Conservation (phyloP, 2,329 filamentous ascomycete species). For the Pyrenochaeta sp. region DNA sequence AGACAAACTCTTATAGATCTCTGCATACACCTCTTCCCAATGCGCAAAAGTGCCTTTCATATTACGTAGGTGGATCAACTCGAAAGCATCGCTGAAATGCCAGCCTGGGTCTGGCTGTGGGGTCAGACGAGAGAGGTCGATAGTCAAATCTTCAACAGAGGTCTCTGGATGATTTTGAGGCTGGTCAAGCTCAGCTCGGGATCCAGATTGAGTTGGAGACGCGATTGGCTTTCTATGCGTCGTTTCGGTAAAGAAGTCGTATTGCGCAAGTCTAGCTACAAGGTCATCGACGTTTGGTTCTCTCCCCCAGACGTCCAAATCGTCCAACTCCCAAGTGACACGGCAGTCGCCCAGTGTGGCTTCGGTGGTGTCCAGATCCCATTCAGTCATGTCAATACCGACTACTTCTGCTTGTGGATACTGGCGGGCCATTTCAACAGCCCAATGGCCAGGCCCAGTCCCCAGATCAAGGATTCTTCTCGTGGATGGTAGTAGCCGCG, state of each 20-base stretch:
- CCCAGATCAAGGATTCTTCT: conserved; percentile 53
- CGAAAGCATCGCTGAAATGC: conserved; percentile 59
- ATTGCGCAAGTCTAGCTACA: conserved; percentile 26
- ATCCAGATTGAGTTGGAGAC: conserved; percentile 17
- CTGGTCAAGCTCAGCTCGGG: neutral
- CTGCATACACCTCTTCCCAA: conserved; percentile 57
- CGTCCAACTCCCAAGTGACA: conserved; percentile 49
- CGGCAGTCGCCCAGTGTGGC: conserved; percentile 37
- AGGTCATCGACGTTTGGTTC: conserved; percentile 40
- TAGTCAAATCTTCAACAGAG: conserved; percentile 28
- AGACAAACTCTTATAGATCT: conserved; percentile 55
- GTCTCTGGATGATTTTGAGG: conserved; percentile 20
- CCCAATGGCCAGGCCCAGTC: conserved; percentile 61
- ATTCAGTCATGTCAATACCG: conserved; percentile 58
- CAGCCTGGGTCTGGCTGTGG: conserved; percentile 46
- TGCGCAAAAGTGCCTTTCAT: conserved; percentile 58
- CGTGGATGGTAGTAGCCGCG: conserved; percentile 32
- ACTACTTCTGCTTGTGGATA: conserved; percentile 58
- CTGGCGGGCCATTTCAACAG: conserved; percentile 55
- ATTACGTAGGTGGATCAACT: conserved; percentile 59
- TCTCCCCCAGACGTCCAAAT: conserved; percentile 46
- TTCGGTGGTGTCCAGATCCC: conserved; percentile 61
- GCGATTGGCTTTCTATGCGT: conserved; percentile 29
- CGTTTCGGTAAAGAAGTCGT: conserved; percentile 34
- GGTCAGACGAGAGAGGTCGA: conserved; percentile 32